These are phyloP conservation scores for Chaetothyriales sp. DNA, from an alignment of 2,329 filamentous ascomycete genomes.

Conservation along the genomic window DNA sequence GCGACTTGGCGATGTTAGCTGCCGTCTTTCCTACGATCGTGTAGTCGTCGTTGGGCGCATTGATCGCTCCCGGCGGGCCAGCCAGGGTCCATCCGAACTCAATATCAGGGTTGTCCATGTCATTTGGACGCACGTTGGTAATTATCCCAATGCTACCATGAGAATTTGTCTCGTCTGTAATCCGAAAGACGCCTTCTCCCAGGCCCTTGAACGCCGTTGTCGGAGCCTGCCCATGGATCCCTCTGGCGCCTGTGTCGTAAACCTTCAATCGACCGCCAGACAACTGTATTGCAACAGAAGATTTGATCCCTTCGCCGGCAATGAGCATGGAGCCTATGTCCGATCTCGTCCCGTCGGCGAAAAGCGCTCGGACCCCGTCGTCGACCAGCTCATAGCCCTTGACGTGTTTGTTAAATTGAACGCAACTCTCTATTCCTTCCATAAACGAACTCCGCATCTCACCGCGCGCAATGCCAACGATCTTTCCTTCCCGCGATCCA, in stretches of 20 bases:
- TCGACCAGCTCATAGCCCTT: constrained; percentile 44
- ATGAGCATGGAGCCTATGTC: constrained; percentile 46
- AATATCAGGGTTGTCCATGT: constrained; percentile 44
- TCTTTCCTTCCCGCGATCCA: constrained; percentile 42
- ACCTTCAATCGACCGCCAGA: constrained; percentile 45
- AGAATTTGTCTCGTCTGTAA: constrained; percentile 36
- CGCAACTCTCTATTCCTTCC: constrained; percentile 39
- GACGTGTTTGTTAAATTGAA: constrained; percentile 45
- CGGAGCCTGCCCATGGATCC: constrained; percentile 53
- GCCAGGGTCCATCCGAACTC: constrained; percentile 53
- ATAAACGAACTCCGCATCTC: constrained; percentile 50
- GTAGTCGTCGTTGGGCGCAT: constrained; percentile 46
- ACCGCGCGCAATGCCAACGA: constrained; percentile 48
- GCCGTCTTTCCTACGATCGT: constrained; percentile 39
- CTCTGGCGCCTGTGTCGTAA: constrained; percentile 49
- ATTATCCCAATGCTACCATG: constrained; percentile 42
- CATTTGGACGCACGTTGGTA: constrained; percentile 48
- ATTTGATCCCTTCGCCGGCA: constrained; percentile 51
- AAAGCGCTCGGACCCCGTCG: constrained; percentile 43
- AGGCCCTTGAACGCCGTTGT: constrained; percentile 47
- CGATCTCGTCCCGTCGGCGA: constrained; percentile 47
- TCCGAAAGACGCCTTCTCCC: constrained; percentile 50
- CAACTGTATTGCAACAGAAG: constrained; percentile 46
- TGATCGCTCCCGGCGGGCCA: constrained; percentile 44
- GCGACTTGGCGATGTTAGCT: constrained; percentile 12